Conservation (phyloP, 257 asterid species). For the Solanum tacnaense region DNA sequence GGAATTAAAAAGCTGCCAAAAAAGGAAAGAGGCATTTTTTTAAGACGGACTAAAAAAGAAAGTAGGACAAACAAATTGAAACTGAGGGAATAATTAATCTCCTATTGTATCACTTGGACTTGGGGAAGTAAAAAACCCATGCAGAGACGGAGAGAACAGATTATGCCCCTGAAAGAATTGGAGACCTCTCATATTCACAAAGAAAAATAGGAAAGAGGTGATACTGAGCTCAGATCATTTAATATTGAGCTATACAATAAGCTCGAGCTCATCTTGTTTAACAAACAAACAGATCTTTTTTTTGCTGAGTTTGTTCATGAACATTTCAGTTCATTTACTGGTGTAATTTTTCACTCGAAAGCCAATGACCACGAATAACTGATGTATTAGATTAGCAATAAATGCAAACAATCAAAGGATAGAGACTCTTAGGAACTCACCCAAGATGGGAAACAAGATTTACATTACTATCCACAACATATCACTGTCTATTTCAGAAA, state of each 20-base stretch:
- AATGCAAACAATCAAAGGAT: background rate
- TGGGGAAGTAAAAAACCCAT: background rate
- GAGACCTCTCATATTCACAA: background rate
- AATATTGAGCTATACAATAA: background rate
- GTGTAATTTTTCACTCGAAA: background rate
- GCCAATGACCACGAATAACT: background rate
- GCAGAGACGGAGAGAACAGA: background rate
- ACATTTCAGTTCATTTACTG: background rate
- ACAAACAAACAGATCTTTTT: background rate
- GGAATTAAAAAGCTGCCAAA: background rate
- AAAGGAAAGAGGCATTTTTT: background rate
- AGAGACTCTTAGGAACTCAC: background rate
- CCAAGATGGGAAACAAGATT: background rate
- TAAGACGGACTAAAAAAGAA: no score
- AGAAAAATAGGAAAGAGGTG: background rate
- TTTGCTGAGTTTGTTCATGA: background rate
- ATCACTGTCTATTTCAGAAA: background rate
- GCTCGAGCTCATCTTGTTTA: background rate
- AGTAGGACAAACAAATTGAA: background rate
- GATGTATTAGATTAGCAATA: background rate
- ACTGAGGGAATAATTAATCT: background rate
- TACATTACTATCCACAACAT: background rate
- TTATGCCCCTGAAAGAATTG: background rate
- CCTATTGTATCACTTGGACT: background rate
- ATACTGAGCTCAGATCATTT: background rate